Percentiles rank a stretch among this genome's conserved stretches.
These are phyloP conservation scores for Glycine soja DNA, from an alignment of 306 rosid genomes.

Conservation along the genomic window DNA sequence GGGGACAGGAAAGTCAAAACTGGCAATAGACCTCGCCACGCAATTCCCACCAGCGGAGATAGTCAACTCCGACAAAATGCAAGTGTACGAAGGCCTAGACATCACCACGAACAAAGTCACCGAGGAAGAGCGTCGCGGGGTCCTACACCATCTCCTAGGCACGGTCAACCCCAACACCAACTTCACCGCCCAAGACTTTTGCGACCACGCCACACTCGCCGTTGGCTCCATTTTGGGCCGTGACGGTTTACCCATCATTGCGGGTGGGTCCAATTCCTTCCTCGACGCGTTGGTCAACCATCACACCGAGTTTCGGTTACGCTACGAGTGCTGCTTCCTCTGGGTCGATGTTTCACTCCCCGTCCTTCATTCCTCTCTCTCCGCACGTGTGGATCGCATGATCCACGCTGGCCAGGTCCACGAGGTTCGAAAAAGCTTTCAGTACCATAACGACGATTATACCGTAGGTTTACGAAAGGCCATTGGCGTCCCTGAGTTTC, in stretches of 20 bases:
- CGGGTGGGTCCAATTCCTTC: conserved; percentile 62
- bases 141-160: conserved; percentile 74
- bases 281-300: conserved; percentile 54
- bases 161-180: neutral
- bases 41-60: conserved; percentile 62
- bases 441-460: conserved; percentile 27
- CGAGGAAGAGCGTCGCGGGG: conserved; percentile 63
- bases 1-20: conserved; percentile 77
- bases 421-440: conserved; percentile 43
- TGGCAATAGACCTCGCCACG: conserved; percentile 72
- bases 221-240: conserved; percentile 38
- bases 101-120: conserved; percentile 75
- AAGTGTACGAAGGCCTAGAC: conserved; percentile 72
- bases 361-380: conserved; percentile 48
- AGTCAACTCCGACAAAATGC: conserved; percentile 83
- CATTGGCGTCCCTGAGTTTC: conserved; percentile 58
- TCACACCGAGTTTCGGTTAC: conserved; percentile 25
- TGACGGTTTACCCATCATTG: conserved; percentile 54
- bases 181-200: conserved; percentile 46
- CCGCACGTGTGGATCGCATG: conserved; percentile 56
- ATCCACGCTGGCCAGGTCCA: conserved; percentile 44
- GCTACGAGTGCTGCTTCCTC: conserved; percentile 51
- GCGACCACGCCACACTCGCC: conserved; percentile 44
- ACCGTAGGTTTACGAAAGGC: conserved; percentile 50
- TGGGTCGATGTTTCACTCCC: conserved; percentile 53